A percentile compares a stretch with the other conserved stretches of the same genome.
Conservation (phyloP, 1,284 basidiomycete species). For the Ceratobasidium sp. region DNA sequence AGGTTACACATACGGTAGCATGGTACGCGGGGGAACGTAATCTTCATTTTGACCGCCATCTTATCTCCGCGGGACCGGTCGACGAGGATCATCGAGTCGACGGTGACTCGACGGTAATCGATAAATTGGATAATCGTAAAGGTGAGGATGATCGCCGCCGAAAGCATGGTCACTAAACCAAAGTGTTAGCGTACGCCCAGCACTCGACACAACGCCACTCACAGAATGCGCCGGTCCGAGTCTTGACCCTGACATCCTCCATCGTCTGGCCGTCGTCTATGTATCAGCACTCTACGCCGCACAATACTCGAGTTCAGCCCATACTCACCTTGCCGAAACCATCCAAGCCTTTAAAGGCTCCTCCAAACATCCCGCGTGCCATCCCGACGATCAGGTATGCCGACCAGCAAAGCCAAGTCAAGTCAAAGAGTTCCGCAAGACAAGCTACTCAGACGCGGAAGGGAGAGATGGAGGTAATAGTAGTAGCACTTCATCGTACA, state of each 20-base stretch:
- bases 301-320: too few species aligned
- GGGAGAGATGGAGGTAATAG: background rate
- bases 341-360: too few species aligned
- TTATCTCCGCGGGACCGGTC: constrained; percentile 96
- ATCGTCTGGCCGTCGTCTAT: too few species aligned
- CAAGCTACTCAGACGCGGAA: background rate
- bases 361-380: too few species aligned
- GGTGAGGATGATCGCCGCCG: constrained; percentile 90
- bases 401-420: constrained; percentile 8
- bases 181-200: constrained; percentile 67
- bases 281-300: too few species aligned
- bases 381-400: too few species aligned
- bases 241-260: constrained; percentile 98
- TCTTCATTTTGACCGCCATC: constrained; percentile 90
- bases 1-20: constrained; percentile 78
- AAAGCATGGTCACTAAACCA: constrained; percentile 86
- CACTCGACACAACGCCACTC: too few species aligned
- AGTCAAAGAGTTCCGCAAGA: too few species aligned
- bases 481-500: background rate
- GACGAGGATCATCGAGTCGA: constrained; percentile 91
- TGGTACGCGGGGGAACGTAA: constrained; percentile 99
- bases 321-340: too few species aligned
- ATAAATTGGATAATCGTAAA: constrained; percentile 95
- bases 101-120: constrained; percentile 89
- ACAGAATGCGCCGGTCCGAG: constrained; percentile 90